Evolutionary conservation across 371 early-diverging fungal species (phyloP), one percentile per base, ranked within the genome.

Genomic region (Chytridium lagenaria): DNA sequence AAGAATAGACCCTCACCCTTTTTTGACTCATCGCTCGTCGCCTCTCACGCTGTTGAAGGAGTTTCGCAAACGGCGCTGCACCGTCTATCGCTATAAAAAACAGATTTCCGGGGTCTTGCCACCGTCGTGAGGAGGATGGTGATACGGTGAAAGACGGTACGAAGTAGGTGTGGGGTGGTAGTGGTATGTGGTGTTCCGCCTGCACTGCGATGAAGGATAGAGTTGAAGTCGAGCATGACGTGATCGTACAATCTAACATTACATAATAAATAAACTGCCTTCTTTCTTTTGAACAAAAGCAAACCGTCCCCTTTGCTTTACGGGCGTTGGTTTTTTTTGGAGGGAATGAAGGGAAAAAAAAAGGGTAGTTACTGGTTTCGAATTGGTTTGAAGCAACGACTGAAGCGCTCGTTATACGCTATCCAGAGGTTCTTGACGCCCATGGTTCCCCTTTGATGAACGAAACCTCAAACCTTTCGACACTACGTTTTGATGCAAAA

Each of bases 21-120:
- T 50, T 72, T 30, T 55, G 50, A 12, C 55, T 16, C 7, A 28
- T 30, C 16, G 15, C 63, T 50, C 19, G 12, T 2, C 73, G 7
- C 30, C 73, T 30, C 16, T 22, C 15, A 15, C 68, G 26, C 51
- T 73, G 73, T 61, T 59, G 7, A 12, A 61, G 1, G 40, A 73
- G 28, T 50, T 73, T 73, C 22, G 61, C 34, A 40, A 50, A 51
- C 23, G 73, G 73, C 34, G 73, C 57, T 2, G 68, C 55, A 15
- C 73, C 73, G 38, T 73, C 73, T 37, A 73, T 22, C 5, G 68
- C 73, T 7, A 73, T 5, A 31, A 59, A 68, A 19, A 73, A 2
- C 10, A 30, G 2, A 3, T 30, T 7, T 37, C 33, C 23, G 28
- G 34, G 63, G 16, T 30, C 63, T 5, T 2, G 5, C 22, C 15